phyloP scores from a whole-genome alignment of 2,329 filamentous ascomycete species.

The Aspergillus phoenicis region DNA sequence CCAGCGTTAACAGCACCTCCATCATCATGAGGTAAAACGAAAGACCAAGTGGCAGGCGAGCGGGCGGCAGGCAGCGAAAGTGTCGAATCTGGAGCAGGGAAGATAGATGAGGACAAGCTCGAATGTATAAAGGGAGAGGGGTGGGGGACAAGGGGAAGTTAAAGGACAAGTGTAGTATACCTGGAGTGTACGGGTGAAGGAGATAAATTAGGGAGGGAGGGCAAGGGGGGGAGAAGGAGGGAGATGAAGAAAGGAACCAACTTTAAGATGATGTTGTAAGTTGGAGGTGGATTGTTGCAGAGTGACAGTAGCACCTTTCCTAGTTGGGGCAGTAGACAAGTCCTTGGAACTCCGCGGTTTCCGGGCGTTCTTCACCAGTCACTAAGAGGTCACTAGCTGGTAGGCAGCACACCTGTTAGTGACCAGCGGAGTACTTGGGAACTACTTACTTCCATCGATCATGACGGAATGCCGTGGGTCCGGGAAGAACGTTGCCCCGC shows the following conservation, averaged over 20 bases:
- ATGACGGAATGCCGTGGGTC: slow-evolving; percentile 11
- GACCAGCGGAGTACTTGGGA: background rate
- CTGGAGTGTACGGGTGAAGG: background rate
- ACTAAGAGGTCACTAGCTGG: background rate
- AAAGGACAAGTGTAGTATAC: slow-evolving; percentile 7
- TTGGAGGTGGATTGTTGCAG: too few species aligned
- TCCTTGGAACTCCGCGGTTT: too few species aligned
- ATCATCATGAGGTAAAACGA: slow-evolving; percentile 23
- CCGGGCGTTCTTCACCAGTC: too few species aligned
- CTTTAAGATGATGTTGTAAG: slow-evolving; percentile 3
- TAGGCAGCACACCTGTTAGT: background rate
- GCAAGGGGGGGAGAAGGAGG: background rate
- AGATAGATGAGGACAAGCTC: slow-evolving; percentile 14
- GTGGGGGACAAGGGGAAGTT: background rate
- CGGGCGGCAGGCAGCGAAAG: background rate
- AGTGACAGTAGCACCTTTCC: too few species aligned
- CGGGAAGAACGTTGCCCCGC: slow-evolving; percentile 14
- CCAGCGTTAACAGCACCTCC: slow-evolving; percentile 38
- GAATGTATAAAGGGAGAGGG: background rate
- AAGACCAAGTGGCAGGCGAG: slow-evolving; percentile 10
- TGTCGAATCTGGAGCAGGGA: background rate
- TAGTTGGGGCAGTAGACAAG: too few species aligned
- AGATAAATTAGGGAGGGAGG: background rate
- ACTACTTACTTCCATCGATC: background rate
- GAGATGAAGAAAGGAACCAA: background rate